Evolutionary conservation across 192 early-diverging fungal species (phyloP), one percentile per base, ranked within the genome.

Genomic region (Coemansia sp.): DNA sequence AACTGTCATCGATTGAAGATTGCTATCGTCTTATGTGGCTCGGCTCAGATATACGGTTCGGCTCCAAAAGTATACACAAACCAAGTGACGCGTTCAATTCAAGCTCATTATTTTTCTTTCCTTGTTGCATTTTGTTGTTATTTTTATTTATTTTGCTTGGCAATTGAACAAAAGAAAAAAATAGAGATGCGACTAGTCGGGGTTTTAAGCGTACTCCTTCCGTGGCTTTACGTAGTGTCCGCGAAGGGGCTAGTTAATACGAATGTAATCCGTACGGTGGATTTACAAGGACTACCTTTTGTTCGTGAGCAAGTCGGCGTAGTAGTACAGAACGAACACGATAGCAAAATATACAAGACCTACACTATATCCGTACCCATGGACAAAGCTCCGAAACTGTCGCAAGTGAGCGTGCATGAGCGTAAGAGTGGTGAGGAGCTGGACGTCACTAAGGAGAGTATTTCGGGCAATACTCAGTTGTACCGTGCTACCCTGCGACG

Each of bases 301-400:
- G 82, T 81, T 24, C 80, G 75, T 24, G 81, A 86, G 76, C 72
- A 85, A 22, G 64, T 85, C 11, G 83, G 82, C 68, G 72, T 88
- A 13, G 76, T 85, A 1, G 73, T 87, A 10, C 66, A 83, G n/a
- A 86, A 86, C 41, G 72, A 67, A n/a, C 72, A 69, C 61, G 53
- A 64, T 12, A 66, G 72, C 39, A 68, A 74, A 27, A 64, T 61
- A 18, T 47, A 24, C 57, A 76, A 29, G 34, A 65, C 67, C 0
- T 88, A 85, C 69, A 61, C 47, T 16, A 57, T 87, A 3, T 40
- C 62, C 0, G 40, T 86, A 0, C 66, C 69, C 6, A n/a, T 22
- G 0, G 64, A 43, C 18, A 70, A 83, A 29, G 70, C 50, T 1
- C 50, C 18, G 20, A 46, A 55, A 31, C 61, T 85, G 66, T 81